These are phyloP conservation scores for Ophidiomyces ophidiicola DNA, from an alignment of 2,329 filamentous ascomycete genomes.

Conservation along the genomic window DNA sequence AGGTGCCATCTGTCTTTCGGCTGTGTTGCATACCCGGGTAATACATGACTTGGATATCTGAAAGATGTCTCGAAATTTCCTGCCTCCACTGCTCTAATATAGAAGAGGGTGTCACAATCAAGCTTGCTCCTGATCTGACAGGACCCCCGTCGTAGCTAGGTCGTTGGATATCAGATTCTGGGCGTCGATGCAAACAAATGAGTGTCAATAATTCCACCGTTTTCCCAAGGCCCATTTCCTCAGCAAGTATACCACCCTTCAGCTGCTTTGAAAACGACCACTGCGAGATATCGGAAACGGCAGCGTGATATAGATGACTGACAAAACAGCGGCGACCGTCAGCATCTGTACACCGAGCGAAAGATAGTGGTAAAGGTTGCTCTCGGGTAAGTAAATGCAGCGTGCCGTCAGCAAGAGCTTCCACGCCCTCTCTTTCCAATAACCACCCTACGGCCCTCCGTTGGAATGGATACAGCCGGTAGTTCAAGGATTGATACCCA, in stretches of 20 bases:
- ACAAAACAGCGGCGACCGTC: slow-evolving; percentile 30
- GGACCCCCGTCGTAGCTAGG: slow-evolving; percentile 18
- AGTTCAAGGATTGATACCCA: slow-evolving; percentile 26
- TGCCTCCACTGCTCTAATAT: slow-evolving; percentile 53
- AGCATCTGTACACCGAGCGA: slow-evolving; percentile 27
- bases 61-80: slow-evolving; percentile 47
- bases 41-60: slow-evolving; percentile 43
- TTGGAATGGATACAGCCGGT: slow-evolving; percentile 39
- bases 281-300: slow-evolving; percentile 26
- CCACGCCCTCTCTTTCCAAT: slow-evolving; percentile 32
- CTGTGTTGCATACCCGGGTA: slow-evolving; percentile 43
- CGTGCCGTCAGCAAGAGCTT: slow-evolving; percentile 24
- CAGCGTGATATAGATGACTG: slow-evolving; percentile 33
- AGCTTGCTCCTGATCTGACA: slow-evolving; percentile 41
- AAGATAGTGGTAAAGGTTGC: slow-evolving; percentile 27
- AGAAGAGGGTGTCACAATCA: slow-evolving; percentile 51
- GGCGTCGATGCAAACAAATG: slow-evolving; percentile 32
- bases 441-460: slow-evolving; percentile 38
- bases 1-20: slow-evolving; percentile 26
- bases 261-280: slow-evolving; percentile 25
- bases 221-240: slow-evolving; percentile 42
- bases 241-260: slow-evolving; percentile 37
- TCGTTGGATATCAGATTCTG: slow-evolving; percentile 15
- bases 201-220: slow-evolving; percentile 39
- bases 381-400: slow-evolving; percentile 16